These are phyloP conservation scores for Gynandropsis gynandra DNA, from an alignment of 345 rosid genomes.

Conservation along the genomic window DNA sequence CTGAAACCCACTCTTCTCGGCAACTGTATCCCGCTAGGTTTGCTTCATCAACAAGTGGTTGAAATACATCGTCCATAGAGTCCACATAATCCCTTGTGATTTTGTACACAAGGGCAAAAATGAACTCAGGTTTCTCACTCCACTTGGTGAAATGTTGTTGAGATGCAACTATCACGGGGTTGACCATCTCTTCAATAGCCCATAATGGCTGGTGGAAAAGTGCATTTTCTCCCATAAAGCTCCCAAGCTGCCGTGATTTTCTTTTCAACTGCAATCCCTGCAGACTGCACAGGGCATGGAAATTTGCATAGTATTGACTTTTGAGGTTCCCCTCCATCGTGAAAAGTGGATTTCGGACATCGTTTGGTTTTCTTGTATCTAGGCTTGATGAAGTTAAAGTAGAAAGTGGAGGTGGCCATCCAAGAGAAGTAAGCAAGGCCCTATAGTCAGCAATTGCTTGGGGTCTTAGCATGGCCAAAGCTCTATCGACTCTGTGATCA, in stretches of 20 bases:
- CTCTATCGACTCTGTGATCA: slow-evolving; percentile 89
- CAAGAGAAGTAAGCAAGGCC: slow-evolving; percentile 65
- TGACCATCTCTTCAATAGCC: slow-evolving; percentile 96
- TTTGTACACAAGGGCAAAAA: slow-evolving; percentile 83
- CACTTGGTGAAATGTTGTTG: slow-evolving; percentile 74
- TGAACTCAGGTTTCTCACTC: slow-evolving; percentile 71
- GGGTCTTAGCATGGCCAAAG: slow-evolving; percentile 81
- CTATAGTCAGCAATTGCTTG: slow-evolving; percentile 89
- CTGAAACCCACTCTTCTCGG: slow-evolving; percentile 89
- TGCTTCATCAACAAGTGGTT: slow-evolving; percentile 91
- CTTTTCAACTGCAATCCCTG: slow-evolving; percentile 82
- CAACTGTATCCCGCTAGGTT: slow-evolving; percentile 87
- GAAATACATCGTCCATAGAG: slow-evolving; percentile 84
- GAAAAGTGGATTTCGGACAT: slow-evolving; percentile 63
- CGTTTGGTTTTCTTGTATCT: slow-evolving; percentile 39
- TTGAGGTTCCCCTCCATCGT: slow-evolving; percentile 75
- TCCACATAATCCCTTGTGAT: slow-evolving; percentile 82
- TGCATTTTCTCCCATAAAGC: slow-evolving; percentile 50
- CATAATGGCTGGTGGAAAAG: slow-evolving; percentile 75
- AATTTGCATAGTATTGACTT: slow-evolving; percentile 61
- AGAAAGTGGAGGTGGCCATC: slow-evolving; percentile 92
- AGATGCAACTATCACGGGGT: slow-evolving; percentile 67
- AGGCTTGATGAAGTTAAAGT: slow-evolving; percentile 41
- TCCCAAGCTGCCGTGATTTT: slow-evolving; percentile 77
- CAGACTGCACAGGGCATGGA: slow-evolving; percentile 68